Evolutionary conservation across 1,139 yeast genomes (phyloP).

Genomic region (Saccharomyces hybrid): DNA sequence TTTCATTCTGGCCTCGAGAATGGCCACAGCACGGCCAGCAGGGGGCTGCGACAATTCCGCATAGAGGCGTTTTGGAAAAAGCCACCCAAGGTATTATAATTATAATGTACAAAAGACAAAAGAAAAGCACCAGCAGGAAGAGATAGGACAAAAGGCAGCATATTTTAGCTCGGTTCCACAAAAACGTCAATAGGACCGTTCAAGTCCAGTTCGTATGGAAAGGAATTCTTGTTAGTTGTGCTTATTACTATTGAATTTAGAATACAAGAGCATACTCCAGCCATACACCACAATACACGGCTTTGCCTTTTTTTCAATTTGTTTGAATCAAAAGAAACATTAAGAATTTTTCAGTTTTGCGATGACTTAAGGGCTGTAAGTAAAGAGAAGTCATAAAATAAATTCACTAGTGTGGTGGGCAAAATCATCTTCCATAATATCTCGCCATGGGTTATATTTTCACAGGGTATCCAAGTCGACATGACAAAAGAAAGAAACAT

Average conservation of each 20-base stretch:
- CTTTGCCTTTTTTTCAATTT: background rate
- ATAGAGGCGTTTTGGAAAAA: background rate
- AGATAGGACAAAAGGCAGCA: background rate
- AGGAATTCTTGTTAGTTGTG: no score
- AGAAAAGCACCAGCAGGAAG: background rate
- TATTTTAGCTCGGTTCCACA: no score
- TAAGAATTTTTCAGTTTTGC: background rate
- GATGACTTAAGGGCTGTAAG: background rate
- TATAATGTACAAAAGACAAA: background rate
- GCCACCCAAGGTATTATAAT: background rate
- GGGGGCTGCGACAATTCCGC: slow-evolving; percentile 1
- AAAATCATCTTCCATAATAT: background rate
- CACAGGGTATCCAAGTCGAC: slow-evolving; percentile 11
- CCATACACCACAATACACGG: background rate
- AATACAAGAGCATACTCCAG: background rate
- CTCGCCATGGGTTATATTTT: slow-evolving; percentile 11
- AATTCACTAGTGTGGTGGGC: no score
- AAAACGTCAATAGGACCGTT: no score
- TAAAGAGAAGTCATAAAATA: background rate
- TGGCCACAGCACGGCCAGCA: background rate
- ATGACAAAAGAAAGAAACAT: slow-evolving; percentile 4
- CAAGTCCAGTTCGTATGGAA: background rate
- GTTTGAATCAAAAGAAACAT: background rate
- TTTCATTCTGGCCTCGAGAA: background rate
- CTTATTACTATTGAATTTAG: no score